Conservation (phyloP, 257 asterid species). For the Solanum raphanifolium region DNA sequence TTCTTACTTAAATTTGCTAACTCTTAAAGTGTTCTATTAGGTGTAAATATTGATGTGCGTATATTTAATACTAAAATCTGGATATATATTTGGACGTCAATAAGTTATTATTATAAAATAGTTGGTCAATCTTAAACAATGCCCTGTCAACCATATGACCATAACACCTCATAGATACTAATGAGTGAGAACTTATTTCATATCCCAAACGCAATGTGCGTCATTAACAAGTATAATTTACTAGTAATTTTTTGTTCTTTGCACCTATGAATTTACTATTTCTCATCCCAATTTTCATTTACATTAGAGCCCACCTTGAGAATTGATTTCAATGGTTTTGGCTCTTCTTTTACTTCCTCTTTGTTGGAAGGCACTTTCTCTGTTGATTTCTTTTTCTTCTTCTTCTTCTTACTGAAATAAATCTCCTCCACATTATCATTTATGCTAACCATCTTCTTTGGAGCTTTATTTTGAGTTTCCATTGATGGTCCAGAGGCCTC, state of each 20-base stretch:
- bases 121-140: background rate
- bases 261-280: background rate
- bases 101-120: background rate
- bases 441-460: constrained; percentile 25
- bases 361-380: background rate
- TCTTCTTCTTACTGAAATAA: background rate
- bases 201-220: background rate
- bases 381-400: background rate
- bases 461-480: constrained; percentile 1
- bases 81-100: background rate
- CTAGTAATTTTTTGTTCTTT: background rate
- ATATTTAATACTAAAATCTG: background rate
- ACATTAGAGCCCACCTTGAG: constrained; percentile 7
- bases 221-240: background rate
- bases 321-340: constrained; percentile 15
- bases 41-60: no score
- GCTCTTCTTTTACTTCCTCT: background rate
- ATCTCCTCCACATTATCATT: constrained; percentile 17
- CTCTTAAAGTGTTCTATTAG: no score
- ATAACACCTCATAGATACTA: background rate
- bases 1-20: no score
- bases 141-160: background rate
- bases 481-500: background rate
- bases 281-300: background rate
- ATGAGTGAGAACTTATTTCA: background rate